Conservation (phyloP, 352 stramenopile genomes). For the Phytophthora fragariaefolia region DNA sequence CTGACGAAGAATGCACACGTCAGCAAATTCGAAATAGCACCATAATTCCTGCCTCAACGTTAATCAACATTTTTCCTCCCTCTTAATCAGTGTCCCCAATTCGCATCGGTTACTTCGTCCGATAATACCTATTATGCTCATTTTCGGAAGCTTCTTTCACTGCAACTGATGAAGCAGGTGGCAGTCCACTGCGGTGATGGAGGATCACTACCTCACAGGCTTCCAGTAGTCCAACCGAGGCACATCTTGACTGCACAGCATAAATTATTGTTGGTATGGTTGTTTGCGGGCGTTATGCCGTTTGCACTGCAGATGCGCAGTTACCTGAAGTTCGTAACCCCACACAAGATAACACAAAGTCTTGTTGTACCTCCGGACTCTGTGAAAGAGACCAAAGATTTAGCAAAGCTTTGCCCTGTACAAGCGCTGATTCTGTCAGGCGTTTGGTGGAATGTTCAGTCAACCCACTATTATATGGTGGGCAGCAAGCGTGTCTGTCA, state of each 20-base stretch:
- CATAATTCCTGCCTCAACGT: background rate
- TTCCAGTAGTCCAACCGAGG: background rate
- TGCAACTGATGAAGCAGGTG: conserved; percentile 10
- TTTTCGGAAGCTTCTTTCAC: too few relatives aligned
- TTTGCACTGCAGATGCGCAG: conserved; percentile 25
- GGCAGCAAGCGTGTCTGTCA: conserved; percentile 15
- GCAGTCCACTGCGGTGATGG: conserved; percentile 7
- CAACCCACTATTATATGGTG: conserved; percentile 25
- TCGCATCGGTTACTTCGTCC: too few relatives aligned
- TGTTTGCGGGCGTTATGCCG: conserved; percentile 16
- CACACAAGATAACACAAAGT: conserved; percentile 30
- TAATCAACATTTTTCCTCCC: conserved; percentile 5
- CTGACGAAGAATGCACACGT: background rate
- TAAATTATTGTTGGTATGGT: conserved; percentile 19
- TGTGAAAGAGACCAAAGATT: conserved; percentile 1
- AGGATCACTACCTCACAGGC: conserved; percentile 7
- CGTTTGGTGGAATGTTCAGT: conserved; percentile 24
- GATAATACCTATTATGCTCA: too few relatives aligned
- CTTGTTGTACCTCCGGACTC: conserved; percentile 8
- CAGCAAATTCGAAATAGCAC: background rate
- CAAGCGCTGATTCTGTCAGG: conserved; percentile 13
- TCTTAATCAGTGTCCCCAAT: too few relatives aligned
- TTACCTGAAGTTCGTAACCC: conserved; percentile 29
- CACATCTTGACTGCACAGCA: conserved; percentile 1
- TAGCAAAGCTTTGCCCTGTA: conserved; percentile 16